Base-by-base conservation (phyloP, 1,284 basidiomycete genomes). In the Trichosporon sp. region DNA sequence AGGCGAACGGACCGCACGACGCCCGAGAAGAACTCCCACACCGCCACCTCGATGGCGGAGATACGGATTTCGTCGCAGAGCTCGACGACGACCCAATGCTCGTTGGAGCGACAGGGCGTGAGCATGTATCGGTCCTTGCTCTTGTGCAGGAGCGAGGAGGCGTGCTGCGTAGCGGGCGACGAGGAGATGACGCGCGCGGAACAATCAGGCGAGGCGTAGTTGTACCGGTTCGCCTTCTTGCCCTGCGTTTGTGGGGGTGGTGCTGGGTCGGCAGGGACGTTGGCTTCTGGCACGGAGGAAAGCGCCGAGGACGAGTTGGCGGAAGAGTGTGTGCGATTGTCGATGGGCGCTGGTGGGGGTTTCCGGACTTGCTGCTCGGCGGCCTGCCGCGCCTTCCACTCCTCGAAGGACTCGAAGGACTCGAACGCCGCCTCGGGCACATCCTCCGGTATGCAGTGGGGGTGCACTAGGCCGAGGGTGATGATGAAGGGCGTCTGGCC, bases 41-140 rank as follows among this genome's bases (percentile, higher is more conserved):
- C 97, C 68, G 95, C 96, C 5, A 99, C 86, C 80, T 98, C 95
- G 66, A 99, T 89, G 0, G 95, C 96, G 82, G 99, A 96, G 78
- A 98, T 94, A 65, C 92, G 87, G 76, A 99, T 95, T 81, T 98
- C 96, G 77, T 98, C 96, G 85, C 97, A 99, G 5, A 98, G 89
- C 84, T 99, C 97, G 59, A 98, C 91, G 35, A 98, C 90, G 21
- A 98, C 92, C 83, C 91, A 98, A 78, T 97, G 93, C 37, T 87
- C 85, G 72, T 79, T 76, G 4, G 87, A 86, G 32, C 88, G 88
- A 79, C 97, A 99, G 0, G 96, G 96, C 68, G 92, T 94, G 74
- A 98, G 91, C 96, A 99, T 97, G 86, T 99, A 99, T 74, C 91
- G 87, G 84, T 99, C 96, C 81, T 91, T 92, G 84, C 95, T 96